phyloP scores from a whole-genome alignment of 106 monocot genomes.

The Dioscorea alata region DNA sequence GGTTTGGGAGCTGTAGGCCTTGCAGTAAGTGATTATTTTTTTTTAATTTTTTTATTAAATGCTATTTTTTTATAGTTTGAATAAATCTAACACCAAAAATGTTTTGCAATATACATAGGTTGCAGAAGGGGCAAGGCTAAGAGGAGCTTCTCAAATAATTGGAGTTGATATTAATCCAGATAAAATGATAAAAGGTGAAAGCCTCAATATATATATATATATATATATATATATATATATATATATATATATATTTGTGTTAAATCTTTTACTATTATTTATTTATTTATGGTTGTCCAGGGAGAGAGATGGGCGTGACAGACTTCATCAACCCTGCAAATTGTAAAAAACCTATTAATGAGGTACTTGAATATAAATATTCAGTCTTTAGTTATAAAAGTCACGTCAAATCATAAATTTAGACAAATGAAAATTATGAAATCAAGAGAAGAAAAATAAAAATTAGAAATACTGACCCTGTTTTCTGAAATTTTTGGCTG shows the following conservation, averaged over 20 bases:
- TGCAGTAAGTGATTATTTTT: conserved; percentile 31
- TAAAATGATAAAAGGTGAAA: conserved; percentile 52
- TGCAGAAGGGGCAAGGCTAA: conserved; percentile 52
- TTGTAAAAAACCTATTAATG: conserved; percentile 25
- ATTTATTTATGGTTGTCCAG: conserved; percentile 13
- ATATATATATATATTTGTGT: too few relatives aligned
- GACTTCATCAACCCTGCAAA: conserved; percentile 55
- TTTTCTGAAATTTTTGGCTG: too few relatives aligned
- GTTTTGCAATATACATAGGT: conserved; percentile 24
- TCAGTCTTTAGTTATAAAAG: neutral
- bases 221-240: too few relatives aligned
- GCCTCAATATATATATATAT: too few relatives aligned
- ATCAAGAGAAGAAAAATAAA: neutral
- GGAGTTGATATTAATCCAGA: conserved; percentile 62
- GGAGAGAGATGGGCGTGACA: conserved; percentile 58
- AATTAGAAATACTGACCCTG: neutral
- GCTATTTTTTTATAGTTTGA: neutral
- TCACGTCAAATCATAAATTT: neutral
- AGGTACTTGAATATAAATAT: conserved; percentile 19
- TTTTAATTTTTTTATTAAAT: neutral
- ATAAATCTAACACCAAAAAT: neutral
- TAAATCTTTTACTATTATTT: neutral
- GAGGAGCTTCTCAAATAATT: conserved; percentile 63
- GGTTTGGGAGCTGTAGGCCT: conserved; percentile 83
- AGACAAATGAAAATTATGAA: neutral